A percentile compares a stretch with the other conserved stretches of the same genome.
Evolutionary conservation across 2,329 filamentous ascomycete genomes (phyloP).

Genomic region (Pseudocercospora vitis): DNA sequence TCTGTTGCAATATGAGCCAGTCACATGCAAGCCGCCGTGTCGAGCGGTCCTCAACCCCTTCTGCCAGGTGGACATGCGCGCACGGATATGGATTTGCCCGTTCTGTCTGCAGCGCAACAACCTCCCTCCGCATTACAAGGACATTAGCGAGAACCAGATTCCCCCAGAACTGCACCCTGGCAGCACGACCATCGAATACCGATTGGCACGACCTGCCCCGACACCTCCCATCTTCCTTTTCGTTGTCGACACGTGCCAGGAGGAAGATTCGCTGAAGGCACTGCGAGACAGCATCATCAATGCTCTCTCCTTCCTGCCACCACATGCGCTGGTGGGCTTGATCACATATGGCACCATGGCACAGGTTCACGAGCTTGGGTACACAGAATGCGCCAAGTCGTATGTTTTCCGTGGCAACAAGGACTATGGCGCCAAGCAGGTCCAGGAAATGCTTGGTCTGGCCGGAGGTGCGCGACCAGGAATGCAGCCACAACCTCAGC

Average conservation of each 20-base stretch:
- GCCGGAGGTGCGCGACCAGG: constrained; percentile 65
- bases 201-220: constrained; percentile 77
- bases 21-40: constrained; percentile 94
- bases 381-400: constrained; percentile 96
- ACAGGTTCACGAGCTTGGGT: constrained; percentile 96
- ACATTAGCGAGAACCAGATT: constrained; percentile 79
- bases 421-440: constrained; percentile 96
- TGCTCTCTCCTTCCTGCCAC: constrained; percentile 78
- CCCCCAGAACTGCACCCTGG: constrained; percentile 77
- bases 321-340: constrained; percentile 77
- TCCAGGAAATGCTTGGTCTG: constrained; percentile 98
- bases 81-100: constrained; percentile 83
- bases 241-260: constrained; percentile 84
- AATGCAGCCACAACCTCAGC: constrained; percentile 68
- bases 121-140: constrained; percentile 83
- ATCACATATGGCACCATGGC: constrained; percentile 94
- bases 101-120: constrained; percentile 84
- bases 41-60: constrained; percentile 95
- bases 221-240: constrained; percentile 83
- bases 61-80: constrained; percentile 84
- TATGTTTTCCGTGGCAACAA: constrained; percentile 98
- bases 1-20: constrained; percentile 90
- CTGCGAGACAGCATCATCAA: constrained; percentile 84
- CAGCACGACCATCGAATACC: constrained; percentile 89
- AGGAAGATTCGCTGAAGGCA: constrained; percentile 79